A percentile compares a stretch with the other conserved stretches of the same genome.
phyloP scores from a whole-genome alignment of 78 protist species.

The Cavenderia fasciculata region DNA sequence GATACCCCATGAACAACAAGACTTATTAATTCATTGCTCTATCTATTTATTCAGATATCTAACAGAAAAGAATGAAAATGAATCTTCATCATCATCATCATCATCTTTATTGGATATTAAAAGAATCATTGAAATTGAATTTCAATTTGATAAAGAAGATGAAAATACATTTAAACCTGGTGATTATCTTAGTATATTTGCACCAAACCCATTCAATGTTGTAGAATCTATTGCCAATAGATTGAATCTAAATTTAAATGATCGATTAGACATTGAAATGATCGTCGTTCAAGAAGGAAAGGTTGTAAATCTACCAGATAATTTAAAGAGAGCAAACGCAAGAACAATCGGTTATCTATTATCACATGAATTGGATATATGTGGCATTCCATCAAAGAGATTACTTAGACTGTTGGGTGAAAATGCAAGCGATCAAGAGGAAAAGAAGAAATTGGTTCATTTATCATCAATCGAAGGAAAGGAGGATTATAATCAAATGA shows the following conservation, averaged over 20 bases:
- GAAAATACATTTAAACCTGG: slow-evolving; percentile 20
- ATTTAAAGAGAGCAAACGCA: slow-evolving; percentile 17
- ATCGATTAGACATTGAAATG: not conserved
- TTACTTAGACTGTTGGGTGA: slow-evolving; percentile 31
- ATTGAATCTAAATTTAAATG: not conserved
- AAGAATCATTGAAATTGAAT: slow-evolving; percentile 35
- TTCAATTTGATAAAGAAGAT: not conserved
- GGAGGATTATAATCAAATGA: slow-evolving; percentile 24
- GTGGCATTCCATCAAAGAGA: slow-evolving; percentile 39
- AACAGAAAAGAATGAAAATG: not conserved
- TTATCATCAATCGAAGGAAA: slow-evolving; percentile 22
- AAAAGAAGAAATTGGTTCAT: not conserved
- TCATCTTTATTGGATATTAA: not conserved
- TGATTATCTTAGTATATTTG: slow-evolving; percentile 26
- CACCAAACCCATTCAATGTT: slow-evolving; percentile 19
- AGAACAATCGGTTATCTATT: slow-evolving; percentile 1
- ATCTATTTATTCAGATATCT: not conserved
- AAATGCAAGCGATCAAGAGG: slow-evolving; percentile 14
- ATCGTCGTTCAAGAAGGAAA: not conserved
- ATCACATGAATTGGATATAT: slow-evolving; percentile 23
- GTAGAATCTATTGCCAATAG: not conserved
- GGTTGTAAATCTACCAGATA: not conserved
- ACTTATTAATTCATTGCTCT: not conserved
- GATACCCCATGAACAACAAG: not conserved
- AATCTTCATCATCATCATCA: not conserved